phyloP scores from a whole-genome alignment of 345 rosid species.

The Rhizophora apiculata region DNA sequence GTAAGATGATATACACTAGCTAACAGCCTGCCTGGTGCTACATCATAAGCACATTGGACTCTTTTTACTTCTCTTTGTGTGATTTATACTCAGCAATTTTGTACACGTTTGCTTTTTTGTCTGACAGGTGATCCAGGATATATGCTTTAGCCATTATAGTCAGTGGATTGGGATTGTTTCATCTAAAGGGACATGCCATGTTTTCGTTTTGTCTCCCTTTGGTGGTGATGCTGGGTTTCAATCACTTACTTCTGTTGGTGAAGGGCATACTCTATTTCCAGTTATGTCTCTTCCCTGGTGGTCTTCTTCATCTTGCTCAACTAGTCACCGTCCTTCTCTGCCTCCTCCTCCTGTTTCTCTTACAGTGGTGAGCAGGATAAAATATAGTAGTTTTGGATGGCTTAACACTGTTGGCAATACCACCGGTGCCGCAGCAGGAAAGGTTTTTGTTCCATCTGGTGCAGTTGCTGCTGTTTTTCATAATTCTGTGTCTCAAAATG shows the following conservation, averaged over 20 bases:
- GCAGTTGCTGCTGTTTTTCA: slow-evolving; percentile 79
- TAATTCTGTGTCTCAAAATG: slow-evolving; percentile 44
- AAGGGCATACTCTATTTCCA: slow-evolving; percentile 52
- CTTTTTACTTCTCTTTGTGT: not conserved
- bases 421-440: slow-evolving; percentile 56
- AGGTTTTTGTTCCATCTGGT: slow-evolving; percentile 75
- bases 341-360: slow-evolving; percentile 68
- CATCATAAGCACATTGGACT: slow-evolving; percentile 19
- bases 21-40: slow-evolving; percentile 7
- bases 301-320: slow-evolving; percentile 63
- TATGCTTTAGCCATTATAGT: slow-evolving; percentile 79
- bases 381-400: slow-evolving; percentile 82
- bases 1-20: not conserved
- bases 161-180: slow-evolving; percentile 92
- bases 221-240: slow-evolving; percentile 70
- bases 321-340: slow-evolving; percentile 41
- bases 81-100: not conserved
- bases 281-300: slow-evolving; percentile 78
- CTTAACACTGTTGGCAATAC: slow-evolving; percentile 72
- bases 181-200: slow-evolving; percentile 81
- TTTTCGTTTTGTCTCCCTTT: slow-evolving; percentile 78
- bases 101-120: slow-evolving; percentile 13
- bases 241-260: slow-evolving; percentile 39
- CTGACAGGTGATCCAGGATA: slow-evolving; percentile 80
- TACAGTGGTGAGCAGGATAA: slow-evolving; percentile 83